Evolutionary conservation across 2,329 filamentous ascomycete genomes (phyloP), one percentile per base, ranked within the genome.

Genomic region (Colletotrichum theobromicola): DNA sequence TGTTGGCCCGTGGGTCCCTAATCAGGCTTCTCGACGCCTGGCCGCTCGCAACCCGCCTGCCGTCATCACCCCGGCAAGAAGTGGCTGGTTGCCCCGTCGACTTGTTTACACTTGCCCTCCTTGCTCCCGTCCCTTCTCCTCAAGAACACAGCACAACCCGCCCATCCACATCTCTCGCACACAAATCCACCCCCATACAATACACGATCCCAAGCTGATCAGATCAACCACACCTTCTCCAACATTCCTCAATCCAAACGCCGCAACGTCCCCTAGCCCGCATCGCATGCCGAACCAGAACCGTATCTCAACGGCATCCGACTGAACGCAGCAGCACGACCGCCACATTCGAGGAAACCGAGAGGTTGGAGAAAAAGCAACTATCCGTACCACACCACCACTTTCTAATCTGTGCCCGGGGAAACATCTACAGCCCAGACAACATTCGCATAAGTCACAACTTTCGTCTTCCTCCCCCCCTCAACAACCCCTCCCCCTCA

Each of bases 81-180:
- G 73, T 75, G 73, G 73, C 73, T 75, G 61, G 77, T 79, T 79
- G 77, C 77, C 76, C 76, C 62, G 77, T 76, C 77, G 76, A 79
- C 77, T 75, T 79, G 77, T 79, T 79, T 79, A 79, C 77, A 71
- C 70, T 70, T 72, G 73, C 70, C 60, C 73, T 74, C 70, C 70
- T 70, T 75, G 64, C 70, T 70, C 70, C 73, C 70, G 64, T 66
- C 58, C 70, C 66, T 58, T 71, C 70, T 74, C 70, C 73, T 75
- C 73, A 75, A 75, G 73, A 75, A 75, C 64, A 71, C 61, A 72
- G 70, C 64, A 75, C 73, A 72, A 75, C 73, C 73, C 73, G 70
- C 73, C 73, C 73, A 75, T 74, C 73, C 73, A 73, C 70, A 67
- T 50, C 68, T 65, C 55, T 69, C 70, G 50, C 61, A 73, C 73